Base-by-base conservation (phyloP, 495 filamentous ascomycete species). In the Penicillium fimorum region DNA sequence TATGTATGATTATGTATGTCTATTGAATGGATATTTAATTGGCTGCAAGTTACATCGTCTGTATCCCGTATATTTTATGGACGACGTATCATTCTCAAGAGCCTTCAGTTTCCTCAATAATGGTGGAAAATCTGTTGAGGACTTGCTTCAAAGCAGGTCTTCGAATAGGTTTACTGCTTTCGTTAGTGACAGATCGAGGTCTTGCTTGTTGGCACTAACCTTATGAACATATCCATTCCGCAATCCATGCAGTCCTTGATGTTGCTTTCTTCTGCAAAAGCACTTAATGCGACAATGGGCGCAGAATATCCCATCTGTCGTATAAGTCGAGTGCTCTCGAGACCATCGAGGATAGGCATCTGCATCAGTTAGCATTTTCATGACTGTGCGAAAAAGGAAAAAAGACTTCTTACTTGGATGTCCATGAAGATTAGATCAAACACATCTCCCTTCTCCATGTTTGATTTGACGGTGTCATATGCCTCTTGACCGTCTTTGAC, bases 401-500 rank as follows among this genome's bases (percentile, higher is more conserved):
- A 22, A 22, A 22, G 1, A 1, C 15, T 15, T 8, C 17, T 24
- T 60, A 70, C 68, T 59, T 70, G 79, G 44, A 96, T 89, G 69
- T 96, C 91, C 91, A 96, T 96, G 68, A 96, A 93, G 44, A 96
- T 94, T 13, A 96, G 74, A 59, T 93, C 85, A 66, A 92, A 96
- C 27, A 80, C 79, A 43, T 80, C 76, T 50, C 83, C 79, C 29
- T 82, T 79, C 33, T 87, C 84, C 88, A 96, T 92, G 57, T 82
- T 87, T 13, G 83, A 82, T 64, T 91, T 91, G 41, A 97, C 92
- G 8, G 86, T 79, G 44, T 96, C 91, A 50, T 88, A 87, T 8
- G 92, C 92, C 61, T 96, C 91, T 45, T 93, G 90, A 4, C 92
- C 92, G 69, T 97, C 89, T 64, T 90, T 87, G 33, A 90, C 89